Evolutionary conservation across 371 early-diverging fungal genomes (phyloP), one percentile per base, ranked within the genome.

Genomic region (Synchytrium microbalum): DNA sequence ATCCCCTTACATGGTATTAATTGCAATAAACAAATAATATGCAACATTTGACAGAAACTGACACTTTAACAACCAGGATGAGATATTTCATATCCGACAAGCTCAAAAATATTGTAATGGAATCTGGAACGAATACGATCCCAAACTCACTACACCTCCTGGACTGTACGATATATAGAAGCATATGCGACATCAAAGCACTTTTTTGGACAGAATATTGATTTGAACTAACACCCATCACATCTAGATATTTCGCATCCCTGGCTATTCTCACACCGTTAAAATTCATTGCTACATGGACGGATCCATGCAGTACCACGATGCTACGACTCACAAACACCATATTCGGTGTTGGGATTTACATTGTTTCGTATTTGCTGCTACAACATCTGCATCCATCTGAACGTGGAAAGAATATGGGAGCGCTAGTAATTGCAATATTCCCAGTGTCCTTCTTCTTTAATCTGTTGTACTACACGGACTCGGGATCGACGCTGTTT

Each of bases 91-190:
- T 71, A 72, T 93, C 28, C 88, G 88, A 24, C 95, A 96, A 72
- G 92, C 94, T 13, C 91, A 91, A 67, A 79, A 72, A 3, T 97
- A 93, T 74, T 93, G 94, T 66, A 58, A 64, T 1, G 88, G 87
- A 16, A 72, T 83, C 60, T 96, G 80, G 65, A 62, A 58, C 55
- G 69, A 68, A 8, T 95, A 93, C 89, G 92, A 97, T 71, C 88
- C 88, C 28, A 97, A 93, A 73, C 71, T 97, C 31, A 97, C 97
- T 2, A 97, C 97, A 26, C 97, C 96, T 32, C 96, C 97, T 24
- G 96, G 96, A 16, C 80, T 96, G 86, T 96, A 91, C 66, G 73
- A 75, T 30, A 30, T n/a, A 51, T 13, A n/a, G n/a, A 51, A 51
- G n/a, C 14, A 14, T 13, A 51, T 51, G 51, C n/a, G 51, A 51